Evolutionary conservation across 2,329 filamentous ascomycete genomes (phyloP).

Genomic region (Diaporthe ilicicola): DNA sequence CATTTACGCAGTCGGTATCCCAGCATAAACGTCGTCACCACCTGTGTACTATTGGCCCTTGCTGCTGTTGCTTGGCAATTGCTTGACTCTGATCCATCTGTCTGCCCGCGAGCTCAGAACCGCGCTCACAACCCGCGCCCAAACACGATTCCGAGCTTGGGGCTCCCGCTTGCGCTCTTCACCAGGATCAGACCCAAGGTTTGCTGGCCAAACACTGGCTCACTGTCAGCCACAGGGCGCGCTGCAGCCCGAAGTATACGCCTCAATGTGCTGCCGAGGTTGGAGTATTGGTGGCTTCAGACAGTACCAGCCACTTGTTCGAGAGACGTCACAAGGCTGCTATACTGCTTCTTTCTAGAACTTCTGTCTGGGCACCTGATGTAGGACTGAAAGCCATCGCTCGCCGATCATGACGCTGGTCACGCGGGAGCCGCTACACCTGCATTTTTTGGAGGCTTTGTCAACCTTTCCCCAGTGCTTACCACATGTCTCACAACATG

Average conservation of each 20-base stretch:
- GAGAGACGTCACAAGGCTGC: background rate
- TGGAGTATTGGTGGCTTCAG: slow-evolving; percentile 3
- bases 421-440: background rate
- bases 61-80: background rate
- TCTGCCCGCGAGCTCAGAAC: background rate
- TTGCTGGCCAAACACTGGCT: background rate
- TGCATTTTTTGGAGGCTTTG: background rate
- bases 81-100: background rate
- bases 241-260: background rate
- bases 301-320: background rate
- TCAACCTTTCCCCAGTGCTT: background rate
- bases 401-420: background rate
- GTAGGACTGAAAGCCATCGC: background rate
- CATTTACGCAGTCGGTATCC: background rate
- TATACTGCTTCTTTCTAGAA: background rate
- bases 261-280: background rate
- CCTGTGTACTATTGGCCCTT: background rate
- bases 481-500: slow-evolving; percentile 6
- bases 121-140: slow-evolving; percentile 7
- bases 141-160: no score
- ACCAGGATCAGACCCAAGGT: background rate
- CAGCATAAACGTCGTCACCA: background rate
- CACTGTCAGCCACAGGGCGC: background rate
- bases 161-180: background rate
- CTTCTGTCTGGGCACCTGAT: background rate